Percentiles rank a stretch among this genome's conserved stretches.
phyloP scores from a whole-genome alignment of 192 early-diverging fungal genomes.

The Linnemannia hyalina region DNA sequence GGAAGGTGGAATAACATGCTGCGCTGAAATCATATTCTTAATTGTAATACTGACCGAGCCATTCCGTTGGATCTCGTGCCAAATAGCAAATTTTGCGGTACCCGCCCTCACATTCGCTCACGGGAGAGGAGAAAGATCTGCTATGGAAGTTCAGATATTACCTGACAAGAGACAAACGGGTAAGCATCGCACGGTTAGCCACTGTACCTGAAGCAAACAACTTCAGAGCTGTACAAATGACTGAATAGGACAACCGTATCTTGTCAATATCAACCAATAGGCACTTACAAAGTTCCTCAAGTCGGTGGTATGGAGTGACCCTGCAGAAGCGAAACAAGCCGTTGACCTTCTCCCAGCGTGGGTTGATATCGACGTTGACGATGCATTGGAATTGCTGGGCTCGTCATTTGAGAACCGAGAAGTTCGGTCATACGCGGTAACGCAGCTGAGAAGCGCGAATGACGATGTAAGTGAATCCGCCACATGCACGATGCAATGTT shows the following conservation, averaged over 20 bases:
- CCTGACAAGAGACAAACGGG: constrained; percentile 91
- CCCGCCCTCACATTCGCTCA: constrained; percentile 89
- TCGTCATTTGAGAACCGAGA: constrained; percentile 85
- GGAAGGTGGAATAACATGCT: not conserved
- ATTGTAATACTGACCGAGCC: not conserved
- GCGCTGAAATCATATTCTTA: no score
- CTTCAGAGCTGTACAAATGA: not conserved
- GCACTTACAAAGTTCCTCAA: constrained; percentile 98
- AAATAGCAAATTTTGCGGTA: constrained; percentile 88
- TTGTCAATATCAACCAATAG: constrained; percentile 43
- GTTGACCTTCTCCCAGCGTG: constrained; percentile 88
- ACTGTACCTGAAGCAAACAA: not conserved
- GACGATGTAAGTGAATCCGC: constrained; percentile 76
- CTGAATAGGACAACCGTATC: not conserved
- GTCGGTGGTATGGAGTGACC: constrained; percentile 95
- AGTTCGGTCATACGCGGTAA: constrained; percentile 91
- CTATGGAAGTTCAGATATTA: constrained; percentile 99
- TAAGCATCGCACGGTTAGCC: constrained; percentile 30
- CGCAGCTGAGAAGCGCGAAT: constrained; percentile 88
- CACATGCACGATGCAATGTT: not conserved
- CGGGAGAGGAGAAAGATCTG: constrained; percentile 91
- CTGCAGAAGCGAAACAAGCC: constrained; percentile 92
- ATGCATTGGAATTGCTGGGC: constrained; percentile 95
- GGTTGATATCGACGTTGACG: constrained; percentile 95
- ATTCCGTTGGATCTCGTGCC: not conserved